Conservation (phyloP, 108 stramenopile genomes). For the Skeletonema marinoi region DNA sequence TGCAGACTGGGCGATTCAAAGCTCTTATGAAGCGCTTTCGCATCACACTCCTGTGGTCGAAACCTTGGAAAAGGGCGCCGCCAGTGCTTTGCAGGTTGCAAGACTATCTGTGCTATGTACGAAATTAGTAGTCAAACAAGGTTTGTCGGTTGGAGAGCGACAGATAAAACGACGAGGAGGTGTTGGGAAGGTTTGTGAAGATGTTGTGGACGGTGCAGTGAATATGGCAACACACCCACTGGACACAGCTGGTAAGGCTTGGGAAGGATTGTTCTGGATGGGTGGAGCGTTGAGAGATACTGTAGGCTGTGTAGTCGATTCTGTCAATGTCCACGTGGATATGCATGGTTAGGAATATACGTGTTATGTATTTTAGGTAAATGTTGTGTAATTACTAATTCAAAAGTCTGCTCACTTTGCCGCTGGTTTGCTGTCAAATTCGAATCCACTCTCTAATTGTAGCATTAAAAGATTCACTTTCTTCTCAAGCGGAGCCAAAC, state of each 20-base stretch:
- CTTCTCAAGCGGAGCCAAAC: slow-evolving; percentile 69
- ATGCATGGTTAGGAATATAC: slow-evolving; percentile 1
- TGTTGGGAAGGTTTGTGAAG: slow-evolving; percentile 55
- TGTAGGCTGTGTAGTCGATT: slow-evolving; percentile 36
- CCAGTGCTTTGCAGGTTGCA: slow-evolving; percentile 63
- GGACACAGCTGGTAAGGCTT: slow-evolving; percentile 65
- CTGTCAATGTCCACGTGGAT: slow-evolving; percentile 20
- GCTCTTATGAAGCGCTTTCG: slow-evolving; percentile 61
- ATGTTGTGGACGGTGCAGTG: slow-evolving; percentile 56
- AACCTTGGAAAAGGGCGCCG: slow-evolving; percentile 62
- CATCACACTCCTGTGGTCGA: slow-evolving; percentile 56
- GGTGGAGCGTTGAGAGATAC: slow-evolving; percentile 43
- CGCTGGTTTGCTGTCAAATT: slow-evolving; percentile 2
- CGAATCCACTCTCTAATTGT: slow-evolving; percentile 58
- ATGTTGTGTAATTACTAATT: not conserved
- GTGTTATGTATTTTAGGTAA: not conserved
- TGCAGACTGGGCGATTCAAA: slow-evolving; percentile 67
- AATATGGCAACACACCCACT: slow-evolving; percentile 77
- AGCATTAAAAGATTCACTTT: slow-evolving; percentile 69
- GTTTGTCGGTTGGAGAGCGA: slow-evolving; percentile 55
- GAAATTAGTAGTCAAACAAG: slow-evolving; percentile 64
- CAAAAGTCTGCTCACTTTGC: not conserved
- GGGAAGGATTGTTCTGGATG: slow-evolving; percentile 67
- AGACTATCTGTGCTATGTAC: slow-evolving; percentile 52
- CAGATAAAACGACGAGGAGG: slow-evolving; percentile 82